Base-by-base conservation (phyloP, 2,329 filamentous ascomycete genomes). In the Sporothrix pallida region DNA sequence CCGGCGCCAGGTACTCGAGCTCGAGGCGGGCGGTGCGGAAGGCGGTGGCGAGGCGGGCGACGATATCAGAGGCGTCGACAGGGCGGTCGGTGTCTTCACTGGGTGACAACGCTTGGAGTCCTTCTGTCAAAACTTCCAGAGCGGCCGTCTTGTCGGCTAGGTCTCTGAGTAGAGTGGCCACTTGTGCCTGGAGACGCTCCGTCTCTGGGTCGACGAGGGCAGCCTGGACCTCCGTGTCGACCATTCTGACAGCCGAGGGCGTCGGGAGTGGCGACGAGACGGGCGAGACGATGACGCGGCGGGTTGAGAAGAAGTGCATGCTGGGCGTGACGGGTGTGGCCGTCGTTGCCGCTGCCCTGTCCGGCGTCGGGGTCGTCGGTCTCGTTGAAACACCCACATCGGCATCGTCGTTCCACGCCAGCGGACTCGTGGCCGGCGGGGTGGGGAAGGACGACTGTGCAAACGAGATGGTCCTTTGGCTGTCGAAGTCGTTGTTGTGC, bases 1-100 rank as follows among this genome's bases (percentile, higher is more conserved):
- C 89, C 0, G 89, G 89, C 0, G 85, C 87, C 23, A 90, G 83
- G 77, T 90, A 90, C 79, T 91, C 89, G 2, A 91, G 84, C 76
- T 91, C 88, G 0, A 90, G 81, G 0, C 89, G 85, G 1, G 88
- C 89, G 1, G 85, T 80, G 23, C 88, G 86, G 80, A 91, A 87
- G 1, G 85, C 83, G 1, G 82, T 75, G 0, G 83, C 79, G 13
- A 91, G 83, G 0, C 85, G 83, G 1, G 81, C 75, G 8, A 90
- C 78, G 73, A 87, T 84, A n/a, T 86, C 84, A n/a, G 80, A 72
- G 0, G 85, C 83, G 74, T 88, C 85, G 7, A 76, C 75, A 0
- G 86, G n/a, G 0, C n/a, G 88, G 0, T 91, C 83, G 0, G 79
- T 78, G 9, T 37, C 44, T 9, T 13, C 58, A 8, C 2, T 17